Percentiles rank a stretch among this genome's conserved stretches.
Evolutionary conservation across 1,139 yeast genomes (phyloP).

Genomic region (Geotrichum australiense): DNA sequence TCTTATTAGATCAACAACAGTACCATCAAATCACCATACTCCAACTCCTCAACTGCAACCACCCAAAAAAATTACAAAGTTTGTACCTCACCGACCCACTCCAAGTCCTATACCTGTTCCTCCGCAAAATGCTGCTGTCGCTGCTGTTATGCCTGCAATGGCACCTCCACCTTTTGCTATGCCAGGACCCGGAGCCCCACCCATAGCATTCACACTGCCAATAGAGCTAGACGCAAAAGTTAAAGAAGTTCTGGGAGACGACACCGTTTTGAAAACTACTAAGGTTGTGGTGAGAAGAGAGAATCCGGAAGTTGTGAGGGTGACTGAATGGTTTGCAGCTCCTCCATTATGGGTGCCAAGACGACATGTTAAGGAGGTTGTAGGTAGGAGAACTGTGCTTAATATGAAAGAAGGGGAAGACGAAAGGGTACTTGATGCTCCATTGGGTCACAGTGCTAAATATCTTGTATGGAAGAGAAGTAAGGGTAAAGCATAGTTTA

Average conservation of each 20-base stretch:
- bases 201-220: constrained; percentile 28
- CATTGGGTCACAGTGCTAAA: constrained; percentile 61
- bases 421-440: constrained; percentile 18
- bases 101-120: constrained; percentile 8
- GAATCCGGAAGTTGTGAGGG: constrained; percentile 29
- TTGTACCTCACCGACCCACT: constrained; percentile 8
- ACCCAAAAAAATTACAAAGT: constrained; percentile 10
- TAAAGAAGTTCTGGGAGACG: constrained; percentile 18
- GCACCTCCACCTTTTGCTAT: constrained; percentile 10
- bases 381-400: constrained; percentile 18
- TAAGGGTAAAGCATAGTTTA: too few species aligned
- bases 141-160: constrained; percentile 8
- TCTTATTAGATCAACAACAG: constrained; percentile 24
- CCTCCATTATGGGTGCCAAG: constrained; percentile 61
- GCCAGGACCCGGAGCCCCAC: constrained; percentile 20
- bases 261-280: constrained; percentile 11
- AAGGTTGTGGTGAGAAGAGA: constrained; percentile 10
- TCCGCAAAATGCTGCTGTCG: constrained; percentile 9
- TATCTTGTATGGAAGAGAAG: constrained; percentile 59
- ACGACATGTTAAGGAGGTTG: constrained; percentile 37
- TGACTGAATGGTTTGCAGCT: constrained; percentile 68
- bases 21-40: neutral
- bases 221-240: constrained; percentile 23
- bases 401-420: constrained; percentile 20
- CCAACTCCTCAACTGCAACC: constrained; percentile 15